Evolutionary conservation across 805 yeast species (phyloP).

Genomic region (Dipodascus albidus): DNA sequence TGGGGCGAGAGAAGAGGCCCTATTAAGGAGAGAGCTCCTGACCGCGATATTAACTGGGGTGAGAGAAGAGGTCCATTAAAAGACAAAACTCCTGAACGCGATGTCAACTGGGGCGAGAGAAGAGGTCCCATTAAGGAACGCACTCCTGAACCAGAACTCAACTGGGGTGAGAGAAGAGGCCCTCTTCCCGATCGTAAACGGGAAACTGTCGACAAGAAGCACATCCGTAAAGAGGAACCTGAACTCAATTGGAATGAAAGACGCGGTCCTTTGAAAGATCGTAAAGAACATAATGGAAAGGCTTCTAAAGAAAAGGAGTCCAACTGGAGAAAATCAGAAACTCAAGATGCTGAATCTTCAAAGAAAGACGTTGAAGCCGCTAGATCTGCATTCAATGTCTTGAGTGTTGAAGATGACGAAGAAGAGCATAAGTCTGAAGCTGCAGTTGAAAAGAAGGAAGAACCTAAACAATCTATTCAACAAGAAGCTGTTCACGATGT

Average conservation of each 20-base stretch:
- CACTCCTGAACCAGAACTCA: not conserved
- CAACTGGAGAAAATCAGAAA: slow-evolving; percentile 9
- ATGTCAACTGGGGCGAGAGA: not conserved
- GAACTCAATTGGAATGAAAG: slow-evolving; percentile 5
- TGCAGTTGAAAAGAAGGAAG: slow-evolving; percentile 8
- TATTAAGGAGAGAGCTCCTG: slow-evolving; percentile 23
- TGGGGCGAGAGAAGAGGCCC: slow-evolving; percentile 13
- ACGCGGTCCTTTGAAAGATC: slow-evolving; percentile 8
- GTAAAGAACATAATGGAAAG: slow-evolving; percentile 4
- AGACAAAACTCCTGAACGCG: slow-evolving; percentile 17
- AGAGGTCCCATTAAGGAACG: not conserved
- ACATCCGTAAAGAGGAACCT: slow-evolving; percentile 4
- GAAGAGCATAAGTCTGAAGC: slow-evolving; percentile 10
- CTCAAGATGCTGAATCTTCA: not conserved
- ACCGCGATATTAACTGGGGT: not conserved
- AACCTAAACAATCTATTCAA: slow-evolving; percentile 6
- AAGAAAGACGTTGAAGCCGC: not conserved
- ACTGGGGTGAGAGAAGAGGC: not conserved
- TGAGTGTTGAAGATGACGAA: slow-evolving; percentile 6
- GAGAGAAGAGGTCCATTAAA: slow-evolving; percentile 21
- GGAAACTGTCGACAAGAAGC: slow-evolving; percentile 28
- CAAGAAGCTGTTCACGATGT: slow-evolving; percentile 1
- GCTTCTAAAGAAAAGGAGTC: slow-evolving; percentile 5
- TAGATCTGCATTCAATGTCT: slow-evolving; percentile 2
- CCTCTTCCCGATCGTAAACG: not conserved